Conservation (phyloP, 306 rosid species). For the Lithocarpus polystachyus region DNA sequence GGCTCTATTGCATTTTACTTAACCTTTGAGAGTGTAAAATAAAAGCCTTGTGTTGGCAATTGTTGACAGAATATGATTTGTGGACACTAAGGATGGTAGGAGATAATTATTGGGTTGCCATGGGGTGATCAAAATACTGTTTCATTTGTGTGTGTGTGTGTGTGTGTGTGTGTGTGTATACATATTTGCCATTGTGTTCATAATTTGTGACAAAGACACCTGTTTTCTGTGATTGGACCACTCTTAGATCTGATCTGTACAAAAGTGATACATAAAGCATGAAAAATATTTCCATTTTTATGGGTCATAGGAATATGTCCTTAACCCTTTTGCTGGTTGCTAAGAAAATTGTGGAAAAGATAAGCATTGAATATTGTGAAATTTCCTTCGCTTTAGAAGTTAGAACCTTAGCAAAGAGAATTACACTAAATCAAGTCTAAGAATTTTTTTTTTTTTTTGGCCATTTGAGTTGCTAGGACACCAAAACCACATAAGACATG, state of each 20-base stretch:
- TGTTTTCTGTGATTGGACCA: constrained; percentile 8
- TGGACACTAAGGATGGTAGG: background rate
- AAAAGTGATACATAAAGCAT: background rate
- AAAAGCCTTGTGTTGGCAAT: constrained; percentile 7
- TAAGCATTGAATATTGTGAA: background rate
- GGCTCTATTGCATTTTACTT: background rate
- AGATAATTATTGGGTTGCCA: background rate
- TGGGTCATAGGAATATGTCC: background rate
- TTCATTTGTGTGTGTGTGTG: background rate
- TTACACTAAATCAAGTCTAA: no score
- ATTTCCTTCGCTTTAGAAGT: background rate
- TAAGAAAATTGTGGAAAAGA: background rate
- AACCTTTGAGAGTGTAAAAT: background rate
- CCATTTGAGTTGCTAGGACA: background rate
- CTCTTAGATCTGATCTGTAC: constrained; percentile 1
- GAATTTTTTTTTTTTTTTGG: background rate
- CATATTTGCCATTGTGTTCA: background rate
- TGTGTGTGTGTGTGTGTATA: no score
- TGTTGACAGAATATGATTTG: constrained; percentile 3
- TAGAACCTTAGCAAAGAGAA: background rate
- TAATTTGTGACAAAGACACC: background rate
- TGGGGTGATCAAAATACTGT: background rate
- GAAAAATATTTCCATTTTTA: background rate
- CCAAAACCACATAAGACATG: background rate
- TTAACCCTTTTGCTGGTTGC: background rate